Evolutionary conservation across 2,329 filamentous ascomycete genomes (phyloP).

Genomic region (Stagonosporopsis rhizophila): DNA sequence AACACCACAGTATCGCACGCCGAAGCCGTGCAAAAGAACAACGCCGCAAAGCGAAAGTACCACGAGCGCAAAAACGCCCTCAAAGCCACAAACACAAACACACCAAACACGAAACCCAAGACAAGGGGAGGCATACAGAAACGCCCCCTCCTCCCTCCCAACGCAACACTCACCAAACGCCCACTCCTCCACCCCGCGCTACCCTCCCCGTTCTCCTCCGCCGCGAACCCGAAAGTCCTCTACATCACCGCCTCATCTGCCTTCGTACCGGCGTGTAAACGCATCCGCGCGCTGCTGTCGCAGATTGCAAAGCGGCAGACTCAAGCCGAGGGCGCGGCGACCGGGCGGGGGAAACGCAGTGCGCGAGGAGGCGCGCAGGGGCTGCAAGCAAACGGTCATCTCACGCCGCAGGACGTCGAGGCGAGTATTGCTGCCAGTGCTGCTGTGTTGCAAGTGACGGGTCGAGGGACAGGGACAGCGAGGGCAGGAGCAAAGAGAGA

Average conservation of each 20-base stretch:
- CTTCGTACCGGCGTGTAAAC: slow-evolving; percentile 72
- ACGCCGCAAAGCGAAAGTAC: not conserved
- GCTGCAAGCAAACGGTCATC: slow-evolving; percentile 30
- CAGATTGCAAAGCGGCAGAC: slow-evolving; percentile 61
- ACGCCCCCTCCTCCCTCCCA: slow-evolving; percentile 45
- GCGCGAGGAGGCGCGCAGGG: not conserved
- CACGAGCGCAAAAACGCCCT: not conserved
- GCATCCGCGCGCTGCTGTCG: slow-evolving; percentile 68
- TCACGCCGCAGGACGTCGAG: slow-evolving; percentile 43
- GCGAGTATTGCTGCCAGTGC: slow-evolving; percentile 34
- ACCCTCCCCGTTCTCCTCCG: slow-evolving; percentile 60
- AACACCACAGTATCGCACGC: not conserved
- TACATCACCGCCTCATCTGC: slow-evolving; percentile 71
- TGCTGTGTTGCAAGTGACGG: not conserved
- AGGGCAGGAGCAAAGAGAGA: slow-evolving; percentile 18
- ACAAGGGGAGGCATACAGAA: not conserved
- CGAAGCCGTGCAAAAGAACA: not conserved
- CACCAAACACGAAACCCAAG: not conserved
- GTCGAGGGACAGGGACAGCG: not conserved
- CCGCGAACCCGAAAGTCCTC: slow-evolving; percentile 62
- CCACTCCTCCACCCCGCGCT: slow-evolving; percentile 65
- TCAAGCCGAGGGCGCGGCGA: slow-evolving; percentile 38
- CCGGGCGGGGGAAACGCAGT: not conserved
- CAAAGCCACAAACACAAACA: not conserved
- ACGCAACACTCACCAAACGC: slow-evolving; percentile 58